Evolutionary conservation across 495 filamentous ascomycete species (phyloP), one percentile per base, ranked within the genome.

Genomic region (Aspergillus biplanus): DNA sequence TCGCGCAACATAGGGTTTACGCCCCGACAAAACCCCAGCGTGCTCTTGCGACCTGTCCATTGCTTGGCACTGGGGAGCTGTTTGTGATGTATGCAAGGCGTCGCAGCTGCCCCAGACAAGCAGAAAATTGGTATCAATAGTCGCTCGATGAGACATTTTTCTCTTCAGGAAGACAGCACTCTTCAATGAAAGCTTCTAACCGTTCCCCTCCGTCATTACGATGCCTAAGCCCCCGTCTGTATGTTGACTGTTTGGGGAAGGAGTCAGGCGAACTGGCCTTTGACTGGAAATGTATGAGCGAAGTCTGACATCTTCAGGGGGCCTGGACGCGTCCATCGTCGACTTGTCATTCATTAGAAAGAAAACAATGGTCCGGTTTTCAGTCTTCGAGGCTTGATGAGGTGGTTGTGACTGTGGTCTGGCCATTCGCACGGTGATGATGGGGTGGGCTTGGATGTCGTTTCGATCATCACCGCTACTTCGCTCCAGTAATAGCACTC

Each of bases 61-160:
- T 50, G 47, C 47, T 50, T 50, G 47, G 47, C 47, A 50, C 27
- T n/a, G 47, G 27, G 21, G 47, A 50, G 15, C 47, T 18, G 16
- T 13, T 49, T 49, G 47, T 50, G 16, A 50, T 50, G 47, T 50
- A 27, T 50, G 47, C 47, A 31, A 50, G 47, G 47, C 47, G 18
- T 6, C 16, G 47, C 21, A 50, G 21, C 47, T 6, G 21, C 47
- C 47, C 47, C 47, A 31, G 47, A 50, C 21, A 7, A n/a, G 47
- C 18, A 50, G 16, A 50, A 50, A 50, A 50, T 27, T 27, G 47
- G 21, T 18, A 50, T 18, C 15, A 50, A 27, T 50, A 21, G 27
- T 27, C 21, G n/a, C 9, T 6, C 0, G 39, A 44, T 50, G 47
- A 50, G 47, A 50, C 16, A 50, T 50, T 50, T 49, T 50, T 18